A percentile compares a stretch with the other conserved stretches of the same genome.
These are phyloP conservation scores for Starmerella stigmatis DNA, from an alignment of 805 yeast species.

Conservation along the genomic window DNA sequence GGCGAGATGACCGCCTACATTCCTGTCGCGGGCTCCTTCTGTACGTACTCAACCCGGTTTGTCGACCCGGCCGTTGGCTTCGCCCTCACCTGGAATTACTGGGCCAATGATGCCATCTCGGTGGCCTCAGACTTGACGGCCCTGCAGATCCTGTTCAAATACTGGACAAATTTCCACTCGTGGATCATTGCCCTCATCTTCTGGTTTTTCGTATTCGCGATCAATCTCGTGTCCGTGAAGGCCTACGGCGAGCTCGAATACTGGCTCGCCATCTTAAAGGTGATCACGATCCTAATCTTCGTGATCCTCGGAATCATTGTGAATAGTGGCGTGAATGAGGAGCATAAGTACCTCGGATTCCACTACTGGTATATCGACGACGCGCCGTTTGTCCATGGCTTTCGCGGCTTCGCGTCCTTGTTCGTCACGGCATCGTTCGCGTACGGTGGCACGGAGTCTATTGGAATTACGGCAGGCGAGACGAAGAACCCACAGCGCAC, in stretches of 20 bases:
- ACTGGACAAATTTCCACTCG: conserved; percentile 40
- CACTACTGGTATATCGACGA: conserved; percentile 45
- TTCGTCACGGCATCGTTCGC: conserved; percentile 51
- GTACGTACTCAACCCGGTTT: conserved; percentile 41
- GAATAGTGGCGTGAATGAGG: conserved; percentile 43
- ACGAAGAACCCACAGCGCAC: conserved; percentile 48
- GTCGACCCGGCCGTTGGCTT: conserved; percentile 45
- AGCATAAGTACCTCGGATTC: conserved; percentile 36
- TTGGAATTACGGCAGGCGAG: conserved; percentile 53
- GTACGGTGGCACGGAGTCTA: conserved; percentile 47
- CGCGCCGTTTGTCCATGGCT: conserved; percentile 32
- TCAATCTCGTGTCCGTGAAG: conserved; percentile 43
- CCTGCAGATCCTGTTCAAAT: conserved; percentile 37
- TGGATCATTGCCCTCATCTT: conserved; percentile 40
- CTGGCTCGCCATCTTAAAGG: conserved; percentile 57
- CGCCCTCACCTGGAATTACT: conserved; percentile 41
- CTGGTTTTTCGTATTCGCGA: conserved; percentile 40
- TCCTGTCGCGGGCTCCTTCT: conserved; percentile 47
- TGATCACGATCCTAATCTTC: conserved; percentile 54
- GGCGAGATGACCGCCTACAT: conserved; percentile 49
- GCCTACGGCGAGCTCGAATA: conserved; percentile 50
- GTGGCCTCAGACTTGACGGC: conserved; percentile 43
- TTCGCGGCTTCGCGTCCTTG: conserved; percentile 39
- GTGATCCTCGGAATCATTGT: conserved; percentile 47
- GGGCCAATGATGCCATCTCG: conserved; percentile 43